phyloP scores from a whole-genome alignment of 83 land plant genomes.

The Diphasiastrum complanatum region DNA sequence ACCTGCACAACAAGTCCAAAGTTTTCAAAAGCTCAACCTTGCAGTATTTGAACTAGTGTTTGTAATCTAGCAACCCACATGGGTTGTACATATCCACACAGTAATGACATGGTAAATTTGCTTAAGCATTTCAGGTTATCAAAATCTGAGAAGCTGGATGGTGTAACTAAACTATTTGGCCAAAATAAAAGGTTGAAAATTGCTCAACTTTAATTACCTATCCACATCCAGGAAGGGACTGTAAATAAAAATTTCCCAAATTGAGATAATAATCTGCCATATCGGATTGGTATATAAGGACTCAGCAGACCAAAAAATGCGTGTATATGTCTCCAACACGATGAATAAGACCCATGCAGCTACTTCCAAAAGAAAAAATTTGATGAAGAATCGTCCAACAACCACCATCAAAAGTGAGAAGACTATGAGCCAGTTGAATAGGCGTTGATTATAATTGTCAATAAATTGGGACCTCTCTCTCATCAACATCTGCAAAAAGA shows the following conservation, averaged over 20 bases:
- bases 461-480: conserved; percentile 55
- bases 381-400: conserved; percentile 63
- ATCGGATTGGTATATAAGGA: conserved; percentile 71
- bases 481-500: conserved; percentile 54
- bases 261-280: conserved; percentile 66
- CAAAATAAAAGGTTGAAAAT: too few relatives aligned
- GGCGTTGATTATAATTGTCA: conserved; percentile 71
- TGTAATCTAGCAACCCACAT: too few relatives aligned
- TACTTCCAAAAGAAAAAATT: conserved; percentile 58
- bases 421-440: conserved; percentile 81
- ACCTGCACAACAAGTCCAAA: too few relatives aligned
- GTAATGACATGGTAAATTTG: too few relatives aligned
- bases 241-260: conserved; percentile 76
- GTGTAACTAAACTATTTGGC: too few relatives aligned
- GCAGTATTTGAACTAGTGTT: too few relatives aligned
- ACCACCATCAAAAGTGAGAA: conserved; percentile 81
- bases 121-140: too few relatives aligned
- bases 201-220: too few relatives aligned
- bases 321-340: conserved; percentile 84
- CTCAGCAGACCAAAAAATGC: conserved; percentile 84
- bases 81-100: too few relatives aligned
- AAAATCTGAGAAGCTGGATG: too few relatives aligned
- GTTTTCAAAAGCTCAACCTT: too few relatives aligned
- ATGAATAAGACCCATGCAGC: conserved; percentile 72
- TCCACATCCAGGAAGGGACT: conserved; percentile 75